Base-by-base conservation (phyloP, 2,329 filamentous ascomycete species). In the Hirsutella thompsonii region DNA sequence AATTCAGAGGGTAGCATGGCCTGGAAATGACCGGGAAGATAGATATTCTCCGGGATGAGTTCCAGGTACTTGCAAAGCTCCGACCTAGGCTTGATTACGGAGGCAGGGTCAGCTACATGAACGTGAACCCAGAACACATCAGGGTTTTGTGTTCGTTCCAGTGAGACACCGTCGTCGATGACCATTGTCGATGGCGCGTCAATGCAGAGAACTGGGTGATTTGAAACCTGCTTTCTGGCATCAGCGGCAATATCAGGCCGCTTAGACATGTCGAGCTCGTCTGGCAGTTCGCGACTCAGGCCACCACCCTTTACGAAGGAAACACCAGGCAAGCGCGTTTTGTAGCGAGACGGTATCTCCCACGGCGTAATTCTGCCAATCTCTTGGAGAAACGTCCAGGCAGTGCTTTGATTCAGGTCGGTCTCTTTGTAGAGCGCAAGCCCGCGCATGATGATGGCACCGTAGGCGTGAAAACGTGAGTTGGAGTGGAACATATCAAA, bases 71-170 rank as follows among this genome's bases (percentile, higher is more conserved):
- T 66, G 28, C 73, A 71, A 8, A 85, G 57, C 8, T 67, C 61
- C 30, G 77, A 75, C 19, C 74, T 64, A 16, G 75, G 73, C 18
- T 63, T 51, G 46, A 92, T 76, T 44, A 75, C 74, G 5, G 85
- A 83, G 2, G 81, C 81, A 8, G 84, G 84, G 52, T 92, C 86
- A 13, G 86, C 85, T 34, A 83, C 72, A 55, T 92, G 85, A 26
- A 87, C 61, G 52, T 88, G 83, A 23, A 90, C 65, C 85, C 85
- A 92, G 52, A 74, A 76, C 48, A 82, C 68, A 39, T 67, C 55
- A 18, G 67, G 46, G 16, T 58, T 63, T 4, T 66, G 59, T 1
- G 79, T 72, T 36, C 60, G 56, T 53, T 87, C 79, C 8, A 92
- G 53, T 1, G 84, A 90, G 8, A 93, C 61, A 1, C 80, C 85